These are phyloP conservation scores for Zoysia matrella DNA, from an alignment of 202 grass and related monocot genomes.

Conservation along the genomic window DNA sequence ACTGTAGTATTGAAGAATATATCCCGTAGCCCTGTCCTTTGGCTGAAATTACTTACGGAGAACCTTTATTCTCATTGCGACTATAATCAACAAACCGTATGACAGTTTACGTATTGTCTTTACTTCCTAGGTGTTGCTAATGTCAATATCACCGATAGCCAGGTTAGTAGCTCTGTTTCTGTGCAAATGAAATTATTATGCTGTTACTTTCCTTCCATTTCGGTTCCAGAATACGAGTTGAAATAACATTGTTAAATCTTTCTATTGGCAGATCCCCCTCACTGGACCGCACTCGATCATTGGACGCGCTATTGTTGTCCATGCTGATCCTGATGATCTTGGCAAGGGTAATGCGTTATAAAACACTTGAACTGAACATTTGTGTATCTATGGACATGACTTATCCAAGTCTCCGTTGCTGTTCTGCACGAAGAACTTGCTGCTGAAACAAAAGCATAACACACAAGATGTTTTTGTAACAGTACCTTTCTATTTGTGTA, in stretches of 20 bases:
- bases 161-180: conserved; percentile 69
- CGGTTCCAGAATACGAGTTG: conserved; percentile 52
- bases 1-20: conserved; percentile 21
- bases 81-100: conserved; percentile 58
- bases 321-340: conserved; percentile 64
- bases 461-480: background rate
- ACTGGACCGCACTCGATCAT: conserved; percentile 57
- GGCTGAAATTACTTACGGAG: no score
- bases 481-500: background rate
- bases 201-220: conserved; percentile 70
- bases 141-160: conserved; percentile 49
- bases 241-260: background rate
- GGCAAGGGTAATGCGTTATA: conserved; percentile 49
- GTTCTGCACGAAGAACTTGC: background rate
- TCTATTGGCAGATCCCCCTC: conserved; percentile 48
- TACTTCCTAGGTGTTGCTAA: conserved; percentile 64
- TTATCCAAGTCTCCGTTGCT: background rate
- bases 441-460: no score
- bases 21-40: no score
- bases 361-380: conserved; percentile 5
- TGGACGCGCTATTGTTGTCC: conserved; percentile 62
- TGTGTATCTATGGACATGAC: background rate
- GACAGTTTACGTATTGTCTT: conserved; percentile 25
- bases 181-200: conserved; percentile 36
- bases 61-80: conserved; percentile 25